These are phyloP conservation scores for Strigomonas culicis DNA, from an alignment of 208 protist genomes.

Conservation along the genomic window DNA sequence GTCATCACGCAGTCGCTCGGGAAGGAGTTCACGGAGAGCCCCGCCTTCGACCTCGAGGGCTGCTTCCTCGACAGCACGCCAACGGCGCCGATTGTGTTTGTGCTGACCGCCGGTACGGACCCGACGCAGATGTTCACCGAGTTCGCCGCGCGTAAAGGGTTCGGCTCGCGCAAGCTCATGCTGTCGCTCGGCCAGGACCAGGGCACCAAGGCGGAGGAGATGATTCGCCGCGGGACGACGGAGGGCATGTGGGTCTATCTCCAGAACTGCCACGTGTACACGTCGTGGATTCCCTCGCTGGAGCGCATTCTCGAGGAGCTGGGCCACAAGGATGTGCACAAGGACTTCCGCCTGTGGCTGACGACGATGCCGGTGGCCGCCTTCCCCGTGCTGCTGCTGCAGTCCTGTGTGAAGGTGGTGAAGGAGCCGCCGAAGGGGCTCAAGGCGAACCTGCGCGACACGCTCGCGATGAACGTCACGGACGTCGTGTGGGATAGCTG, in stretches of 20 bases:
- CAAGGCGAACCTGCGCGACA: slow-evolving; percentile 92
- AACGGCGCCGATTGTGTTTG: slow-evolving; percentile 93
- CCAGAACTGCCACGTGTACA: slow-evolving; percentile 95
- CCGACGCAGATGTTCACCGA: slow-evolving; percentile 92
- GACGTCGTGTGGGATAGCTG: slow-evolving; percentile 81
- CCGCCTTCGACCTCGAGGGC: slow-evolving; percentile 88
- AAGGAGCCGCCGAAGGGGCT: slow-evolving; percentile 96
- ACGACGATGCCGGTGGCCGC: slow-evolving; percentile 91
- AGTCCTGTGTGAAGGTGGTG: slow-evolving; percentile 95
- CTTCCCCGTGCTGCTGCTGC: slow-evolving; percentile 95
- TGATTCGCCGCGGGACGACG: slow-evolving; percentile 71
- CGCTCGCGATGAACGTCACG: slow-evolving; percentile 65
- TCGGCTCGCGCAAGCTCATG: slow-evolving; percentile 83
- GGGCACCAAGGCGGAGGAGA: slow-evolving; percentile 88
- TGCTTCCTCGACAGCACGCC: slow-evolving; percentile 90
- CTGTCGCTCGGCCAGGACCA: slow-evolving; percentile 96
- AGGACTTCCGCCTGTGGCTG: slow-evolving; percentile 95
- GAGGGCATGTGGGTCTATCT: slow-evolving; percentile 94
- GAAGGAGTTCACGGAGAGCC: slow-evolving; percentile 88
- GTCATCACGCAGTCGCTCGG: slow-evolving; percentile 80
- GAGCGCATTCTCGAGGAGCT: slow-evolving; percentile 90
- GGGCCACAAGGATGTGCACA: slow-evolving; percentile 65
- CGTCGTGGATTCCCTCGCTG: slow-evolving; percentile 93
- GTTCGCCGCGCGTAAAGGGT: slow-evolving; percentile 92
- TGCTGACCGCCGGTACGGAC: slow-evolving; percentile 93